Conservation (phyloP, 2,329 filamentous ascomycete genomes). For the Hirsutella thompsonii region DNA sequence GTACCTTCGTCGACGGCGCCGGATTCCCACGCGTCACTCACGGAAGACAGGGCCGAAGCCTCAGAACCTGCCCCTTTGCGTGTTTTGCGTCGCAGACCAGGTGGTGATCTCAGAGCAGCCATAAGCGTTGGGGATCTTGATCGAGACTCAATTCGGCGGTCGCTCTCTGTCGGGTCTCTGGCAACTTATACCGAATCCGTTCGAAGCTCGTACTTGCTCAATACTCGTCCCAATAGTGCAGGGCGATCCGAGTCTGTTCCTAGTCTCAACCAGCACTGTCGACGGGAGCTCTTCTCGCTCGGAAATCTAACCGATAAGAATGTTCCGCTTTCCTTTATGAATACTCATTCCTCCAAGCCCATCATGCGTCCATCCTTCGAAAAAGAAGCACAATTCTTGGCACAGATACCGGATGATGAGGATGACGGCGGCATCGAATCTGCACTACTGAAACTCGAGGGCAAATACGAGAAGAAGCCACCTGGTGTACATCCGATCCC, state of each 20-base stretch:
- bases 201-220: constrained; percentile 41
- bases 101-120: constrained; percentile 60
- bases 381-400: constrained; percentile 73
- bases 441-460: constrained; percentile 84
- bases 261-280: constrained; percentile 13
- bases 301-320: constrained; percentile 42
- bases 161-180: constrained; percentile 45
- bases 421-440: constrained; percentile 83
- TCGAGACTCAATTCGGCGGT: constrained; percentile 31
- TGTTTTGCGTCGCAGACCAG: constrained; percentile 57
- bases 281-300: constrained; percentile 39
- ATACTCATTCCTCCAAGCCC: constrained; percentile 49
- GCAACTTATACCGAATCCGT: constrained; percentile 48
- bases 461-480: constrained; percentile 54
- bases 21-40: constrained; percentile 46
- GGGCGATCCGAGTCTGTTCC: constrained; percentile 9
- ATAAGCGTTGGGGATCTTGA: constrained; percentile 52
- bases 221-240: constrained; percentile 19
- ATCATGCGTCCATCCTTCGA: constrained; percentile 69
- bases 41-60: constrained; percentile 23
- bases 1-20: constrained; percentile 35
- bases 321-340: constrained; percentile 42
- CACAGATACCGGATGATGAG: constrained; percentile 71
- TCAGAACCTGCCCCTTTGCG: constrained; percentile 40
- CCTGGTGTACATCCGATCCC: constrained; percentile 20